Base-by-base conservation (phyloP, 306 rosid species). In the Cyclanthera cordifolia region DNA sequence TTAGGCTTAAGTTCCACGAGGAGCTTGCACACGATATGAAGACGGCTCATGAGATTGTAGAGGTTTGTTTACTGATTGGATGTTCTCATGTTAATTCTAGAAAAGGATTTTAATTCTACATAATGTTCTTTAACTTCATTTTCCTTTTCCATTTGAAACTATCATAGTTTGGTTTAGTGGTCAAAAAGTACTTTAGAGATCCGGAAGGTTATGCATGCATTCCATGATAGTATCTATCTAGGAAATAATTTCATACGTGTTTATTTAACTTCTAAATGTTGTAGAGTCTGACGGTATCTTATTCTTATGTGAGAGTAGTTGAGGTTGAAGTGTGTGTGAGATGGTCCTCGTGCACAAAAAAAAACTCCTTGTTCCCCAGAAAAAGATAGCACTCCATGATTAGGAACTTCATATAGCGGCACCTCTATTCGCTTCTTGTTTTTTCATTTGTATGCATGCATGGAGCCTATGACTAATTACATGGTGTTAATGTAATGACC, bases 1-100 rank as follows among this genome's bases (percentile, higher is more conserved):
- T 86, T 5, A 81, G 87, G 82, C 99, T 94, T 71, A 94, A 94
- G 80, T 94, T 94, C 75, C 90, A 94, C 69, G 96, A 94, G 75
- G 79, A 73, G 14, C 94, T 94, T 46, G 91, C 96, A 1, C 79
- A 77, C 21, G 91, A 93, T 70, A 94, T 90, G 95, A 94, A 88
- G 81, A 80, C 91, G 1, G 99, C 91, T 16, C 97, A 86, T 43
- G 86, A 83, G 72, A 87, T 90, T 49, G 95, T 93, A 14, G 90
- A 90, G 97, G 97, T 87, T 71, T 28, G 84, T 75, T 34, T 69
- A 32, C 23, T 53, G 69, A 9, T 27, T 27, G 30, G 6, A 7
- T 34, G 41, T 34, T 34, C 8, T 8, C 6, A 34, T 34, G 41
- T 34, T 41, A 60, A 60, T 34, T 60, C 67, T 60, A n/a, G 67